phyloP scores from a whole-genome alignment of 805 yeast species.

The Cyberlindnera xylosilytica region DNA sequence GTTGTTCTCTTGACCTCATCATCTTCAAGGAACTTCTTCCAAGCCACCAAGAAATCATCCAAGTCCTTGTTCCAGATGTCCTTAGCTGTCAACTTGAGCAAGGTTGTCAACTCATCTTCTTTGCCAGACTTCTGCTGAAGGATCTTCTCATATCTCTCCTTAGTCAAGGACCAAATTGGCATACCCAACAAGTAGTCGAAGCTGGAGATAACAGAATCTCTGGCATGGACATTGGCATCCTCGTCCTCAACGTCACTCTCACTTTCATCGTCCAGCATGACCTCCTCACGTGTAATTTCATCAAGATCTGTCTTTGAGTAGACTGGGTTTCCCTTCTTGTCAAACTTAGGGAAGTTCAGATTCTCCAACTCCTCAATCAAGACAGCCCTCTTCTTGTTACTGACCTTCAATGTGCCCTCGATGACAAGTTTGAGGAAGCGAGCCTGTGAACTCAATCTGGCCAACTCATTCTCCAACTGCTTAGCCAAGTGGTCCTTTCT shows the following conservation, averaged over 20 bases:
- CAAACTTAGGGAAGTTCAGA: constrained; percentile 73
- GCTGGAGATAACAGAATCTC: constrained; percentile 53
- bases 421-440: constrained; percentile 88
- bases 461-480: constrained; percentile 69
- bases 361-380: constrained; percentile 61
- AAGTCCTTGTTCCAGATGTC: constrained; percentile 87
- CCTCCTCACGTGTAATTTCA: constrained; percentile 35
- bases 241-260: constrained; percentile 39
- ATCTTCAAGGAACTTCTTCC: constrained; percentile 62
- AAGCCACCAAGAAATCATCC: constrained; percentile 64
- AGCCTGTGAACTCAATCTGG: constrained; percentile 77
- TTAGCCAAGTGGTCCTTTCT: constrained; percentile 79
- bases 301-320: constrained; percentile 36
- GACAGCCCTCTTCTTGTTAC: constrained; percentile 67
- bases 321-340: constrained; percentile 64
- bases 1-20: constrained; percentile 61
- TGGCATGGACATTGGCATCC: constrained; percentile 37
- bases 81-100: constrained; percentile 70
- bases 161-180: constrained; percentile 92
- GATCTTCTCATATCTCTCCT: constrained; percentile 80
- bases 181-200: constrained; percentile 89
- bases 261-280: constrained; percentile 35
- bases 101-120: constrained; percentile 63
- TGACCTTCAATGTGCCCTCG: constrained; percentile 63
- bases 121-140: constrained; percentile 69